phyloP scores from a whole-genome alignment of 441 rosid genomes.

The Arabidopsis hybrid region DNA sequence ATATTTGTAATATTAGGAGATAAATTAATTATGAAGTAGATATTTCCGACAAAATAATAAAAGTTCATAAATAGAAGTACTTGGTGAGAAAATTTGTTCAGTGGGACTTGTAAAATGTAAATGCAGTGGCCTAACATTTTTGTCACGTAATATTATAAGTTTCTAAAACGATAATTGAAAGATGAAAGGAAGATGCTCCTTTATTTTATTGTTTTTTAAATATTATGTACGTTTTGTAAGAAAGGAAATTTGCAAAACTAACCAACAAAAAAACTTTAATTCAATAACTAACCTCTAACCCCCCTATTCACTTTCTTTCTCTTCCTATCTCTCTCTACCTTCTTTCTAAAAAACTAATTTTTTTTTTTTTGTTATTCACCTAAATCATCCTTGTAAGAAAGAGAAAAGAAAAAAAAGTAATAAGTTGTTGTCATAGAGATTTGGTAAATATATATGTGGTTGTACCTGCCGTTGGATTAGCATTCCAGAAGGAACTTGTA shows the following conservation, averaged over 20 bases:
- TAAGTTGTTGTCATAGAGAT: slow-evolving; percentile 41
- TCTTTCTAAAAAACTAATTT: no score
- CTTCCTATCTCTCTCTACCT: no score
- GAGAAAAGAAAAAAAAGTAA: slow-evolving; percentile 38
- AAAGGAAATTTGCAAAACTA: no score
- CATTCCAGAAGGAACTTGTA: slow-evolving; percentile 29
- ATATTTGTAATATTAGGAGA: not conserved
- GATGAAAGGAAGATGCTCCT: not conserved
- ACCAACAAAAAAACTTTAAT: no score
- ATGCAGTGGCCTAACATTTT: slow-evolving; percentile 28
- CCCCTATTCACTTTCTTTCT: no score
- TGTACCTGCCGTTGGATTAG: slow-evolving; percentile 25
- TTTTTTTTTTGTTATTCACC: no score
- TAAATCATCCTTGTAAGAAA: no score
- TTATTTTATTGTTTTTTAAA: not conserved
- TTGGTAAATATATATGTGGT: slow-evolving; percentile 35
- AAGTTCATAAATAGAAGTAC: slow-evolving; percentile 36
- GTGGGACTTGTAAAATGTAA: slow-evolving; percentile 26
- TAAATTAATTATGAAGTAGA: slow-evolving; percentile 1
- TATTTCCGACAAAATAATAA: slow-evolving; percentile 24
- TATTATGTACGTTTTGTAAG: not conserved
- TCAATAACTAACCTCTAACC: no score
- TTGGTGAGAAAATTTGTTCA: slow-evolving; percentile 17
- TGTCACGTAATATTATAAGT: not conserved
- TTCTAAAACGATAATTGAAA: not conserved